Base-by-base conservation (phyloP, 2,329 filamentous ascomycete species). In the Cladobotryum protrusum region DNA sequence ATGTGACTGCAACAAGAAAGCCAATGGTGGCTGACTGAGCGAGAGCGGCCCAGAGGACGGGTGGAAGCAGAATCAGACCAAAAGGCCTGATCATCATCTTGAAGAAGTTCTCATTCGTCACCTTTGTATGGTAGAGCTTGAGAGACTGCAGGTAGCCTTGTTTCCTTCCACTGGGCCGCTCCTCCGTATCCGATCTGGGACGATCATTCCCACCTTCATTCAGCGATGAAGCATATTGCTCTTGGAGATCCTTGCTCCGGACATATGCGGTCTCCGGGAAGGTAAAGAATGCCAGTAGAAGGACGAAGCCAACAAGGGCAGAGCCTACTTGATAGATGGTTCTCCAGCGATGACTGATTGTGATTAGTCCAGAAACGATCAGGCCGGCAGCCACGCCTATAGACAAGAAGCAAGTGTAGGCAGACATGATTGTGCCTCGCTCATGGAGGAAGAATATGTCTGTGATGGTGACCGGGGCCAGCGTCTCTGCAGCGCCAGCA, bases 381-480 rank as follows among this genome's bases (percentile, higher is more conserved):
- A 74, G 58, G 3, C 73, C 73, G 14, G 63, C 62, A 1, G 68
- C 68, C 5, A 73, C 72, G 2, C 73, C 73, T 1, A 69, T 57
- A 1, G 70, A 70, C 0, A 74, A 57, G 14, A 68, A 68, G 17
- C 65, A 64, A 13, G 67, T 70, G 53, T 75, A 73, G 11, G 69
- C 57, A 55, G 74, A 71, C 73, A 78, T 80, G 37, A 76, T 63
- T 2, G 67, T 62, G 1, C 76, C 77, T 46, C 78, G 67, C 57
- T 82, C 74, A 52, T 82, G 77, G 14, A 81, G 63, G 58, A 79
- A 81, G 62, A 80, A 81, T 29, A 80, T 61, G 54, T 81, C 78
- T 3, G 75, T 66, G 42, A 80, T 77, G 1, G 75, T 77, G 7
- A 77, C 64, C 0, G 76, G 76, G 1, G 73, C 71, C 42, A 74